These are phyloP conservation scores for Populus tomentosa DNA, from an alignment of 441 rosid genomes.

Conservation along the genomic window DNA sequence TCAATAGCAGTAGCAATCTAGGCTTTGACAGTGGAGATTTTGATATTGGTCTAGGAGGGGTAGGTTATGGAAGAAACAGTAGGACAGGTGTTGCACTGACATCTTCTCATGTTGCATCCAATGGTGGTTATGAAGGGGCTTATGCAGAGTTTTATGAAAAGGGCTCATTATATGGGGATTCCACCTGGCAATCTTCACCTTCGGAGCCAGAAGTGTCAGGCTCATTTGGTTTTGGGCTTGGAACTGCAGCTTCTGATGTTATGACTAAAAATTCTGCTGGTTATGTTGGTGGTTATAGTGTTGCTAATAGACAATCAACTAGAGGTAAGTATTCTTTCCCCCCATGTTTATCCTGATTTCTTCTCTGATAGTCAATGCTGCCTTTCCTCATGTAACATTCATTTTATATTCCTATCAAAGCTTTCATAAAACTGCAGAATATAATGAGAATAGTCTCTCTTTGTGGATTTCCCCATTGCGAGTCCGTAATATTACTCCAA, in stretches of 20 bases:
- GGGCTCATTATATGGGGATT: constrained; percentile 58
- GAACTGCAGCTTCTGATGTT: constrained; percentile 67
- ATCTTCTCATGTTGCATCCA: constrained; percentile 53
- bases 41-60: constrained; percentile 49
- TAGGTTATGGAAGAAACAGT: constrained; percentile 68
- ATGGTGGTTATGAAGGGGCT: constrained; percentile 53
- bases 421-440: not conserved
- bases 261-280: constrained; percentile 70
- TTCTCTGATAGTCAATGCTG: not conserved
- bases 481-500: not conserved
- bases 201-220: constrained; percentile 56
- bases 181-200: constrained; percentile 55
- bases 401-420: not conserved
- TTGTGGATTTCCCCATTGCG: not conserved
- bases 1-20: constrained; percentile 44
- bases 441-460: not conserved
- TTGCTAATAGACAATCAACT: constrained; percentile 74
- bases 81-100: constrained; percentile 45
- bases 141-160: constrained; percentile 53
- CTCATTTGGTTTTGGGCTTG: constrained; percentile 70
- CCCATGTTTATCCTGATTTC: not conserved
- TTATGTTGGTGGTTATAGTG: constrained; percentile 70
- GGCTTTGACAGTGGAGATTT: constrained; percentile 57
- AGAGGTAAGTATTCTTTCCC: constrained; percentile 50
- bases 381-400: not conserved